These are phyloP conservation scores for Mrakia blollopis DNA, from an alignment of 768 basidiomycete species.

Conservation along the genomic window DNA sequence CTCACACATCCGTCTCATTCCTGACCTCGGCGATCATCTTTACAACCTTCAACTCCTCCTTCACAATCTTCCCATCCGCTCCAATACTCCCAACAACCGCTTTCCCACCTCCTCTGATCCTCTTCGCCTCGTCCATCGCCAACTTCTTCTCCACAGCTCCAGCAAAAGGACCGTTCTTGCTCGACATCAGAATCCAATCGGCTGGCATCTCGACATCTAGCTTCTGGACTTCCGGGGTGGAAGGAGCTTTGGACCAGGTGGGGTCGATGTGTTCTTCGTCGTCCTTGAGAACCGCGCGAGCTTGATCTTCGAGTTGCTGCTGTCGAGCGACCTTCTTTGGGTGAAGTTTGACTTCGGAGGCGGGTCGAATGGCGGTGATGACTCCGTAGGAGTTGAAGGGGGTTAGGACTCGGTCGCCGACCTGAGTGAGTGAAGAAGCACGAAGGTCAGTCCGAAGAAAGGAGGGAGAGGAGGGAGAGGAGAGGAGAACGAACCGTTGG, in stretches of 20 bases:
- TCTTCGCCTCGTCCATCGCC: neutral
- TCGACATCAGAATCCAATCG: neutral
- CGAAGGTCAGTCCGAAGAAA: neutral
- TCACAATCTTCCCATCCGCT: neutral
- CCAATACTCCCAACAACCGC: neutral
- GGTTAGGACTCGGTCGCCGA: conserved; percentile 1
- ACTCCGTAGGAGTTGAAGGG: neutral
- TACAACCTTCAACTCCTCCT: neutral
- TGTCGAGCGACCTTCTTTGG: neutral
- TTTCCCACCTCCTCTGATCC: neutral
- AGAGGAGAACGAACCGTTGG: neutral
- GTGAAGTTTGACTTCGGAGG: neutral
- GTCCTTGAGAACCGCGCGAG: neutral
- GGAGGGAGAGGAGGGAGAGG: neutral
- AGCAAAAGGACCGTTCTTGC: neutral
- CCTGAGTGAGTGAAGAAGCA: neutral
- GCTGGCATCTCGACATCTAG: neutral
- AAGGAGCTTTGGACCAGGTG: neutral
- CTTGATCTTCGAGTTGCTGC: neutral
- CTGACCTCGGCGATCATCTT: neutral
- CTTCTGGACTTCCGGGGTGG: neutral
- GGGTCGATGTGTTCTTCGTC: neutral
- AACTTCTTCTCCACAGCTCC: conserved; percentile 11
- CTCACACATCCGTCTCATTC: neutral
- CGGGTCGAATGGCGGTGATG: conserved; percentile 9